Percentiles rank a stretch among this genome's conserved stretches.
Conservation (phyloP, 345 rosid genomes). For the Clarkia xantiana region DNA sequence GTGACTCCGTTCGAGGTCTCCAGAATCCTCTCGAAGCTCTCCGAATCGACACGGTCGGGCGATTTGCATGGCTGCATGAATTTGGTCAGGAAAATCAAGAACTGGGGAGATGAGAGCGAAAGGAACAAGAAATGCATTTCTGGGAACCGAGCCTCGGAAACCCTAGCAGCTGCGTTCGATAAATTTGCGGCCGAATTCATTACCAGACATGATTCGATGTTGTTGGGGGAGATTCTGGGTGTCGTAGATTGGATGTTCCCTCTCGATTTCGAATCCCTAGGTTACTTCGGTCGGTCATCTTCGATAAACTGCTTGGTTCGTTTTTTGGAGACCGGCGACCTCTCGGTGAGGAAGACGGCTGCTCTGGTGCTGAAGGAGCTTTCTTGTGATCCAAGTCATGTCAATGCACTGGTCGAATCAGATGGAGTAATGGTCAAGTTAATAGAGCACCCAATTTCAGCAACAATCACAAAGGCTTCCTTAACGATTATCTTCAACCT, state of each 20-base stretch:
- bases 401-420: conserved; percentile 7
- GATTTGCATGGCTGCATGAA: conserved; percentile 16
- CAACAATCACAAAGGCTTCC: conserved; percentile 21
- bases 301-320: conserved; percentile 22
- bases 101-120: conserved; percentile 36
- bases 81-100: conserved; percentile 16
- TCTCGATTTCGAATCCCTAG: conserved; percentile 10
- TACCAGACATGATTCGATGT: conserved; percentile 2
- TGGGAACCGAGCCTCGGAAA: conserved; percentile 9
- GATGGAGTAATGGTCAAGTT: conserved; percentile 11
- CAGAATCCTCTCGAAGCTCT: conserved; percentile 13
- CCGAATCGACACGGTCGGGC: conserved; percentile 4
- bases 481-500: conserved; percentile 22
- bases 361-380: conserved; percentile 19
- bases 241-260: too few species aligned
- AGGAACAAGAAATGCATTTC: conserved; percentile 25
- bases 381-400: conserved; percentile 6
- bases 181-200: conserved; percentile 14
- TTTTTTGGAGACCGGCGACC: conserved; percentile 18
- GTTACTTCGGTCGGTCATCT: conserved; percentile 13
- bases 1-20: conserved; percentile 16
- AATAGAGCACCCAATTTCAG: conserved; percentile 18
- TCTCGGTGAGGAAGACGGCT: conserved; percentile 15
- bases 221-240: too few species aligned
- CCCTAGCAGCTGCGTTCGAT: conserved; percentile 22